Percentiles rank a stretch among this genome's conserved stretches.
phyloP scores from a whole-genome alignment of 768 basidiomycete genomes.

The Hypholoma sublateritium region DNA sequence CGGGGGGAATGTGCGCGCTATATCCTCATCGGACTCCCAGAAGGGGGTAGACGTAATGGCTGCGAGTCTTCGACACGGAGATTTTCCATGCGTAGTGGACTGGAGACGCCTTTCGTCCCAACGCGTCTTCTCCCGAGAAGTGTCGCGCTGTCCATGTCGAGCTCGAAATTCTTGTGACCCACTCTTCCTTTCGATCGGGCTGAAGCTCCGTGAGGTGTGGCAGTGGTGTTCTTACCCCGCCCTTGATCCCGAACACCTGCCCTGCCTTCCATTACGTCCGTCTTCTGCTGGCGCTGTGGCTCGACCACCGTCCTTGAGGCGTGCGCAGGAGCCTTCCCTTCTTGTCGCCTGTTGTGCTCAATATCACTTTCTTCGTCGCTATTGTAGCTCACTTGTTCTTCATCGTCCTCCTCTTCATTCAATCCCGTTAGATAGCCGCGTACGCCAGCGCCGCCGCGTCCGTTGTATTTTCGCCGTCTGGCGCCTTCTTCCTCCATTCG shows the following conservation, averaged over 20 bases:
- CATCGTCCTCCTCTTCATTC: conserved; percentile 91
- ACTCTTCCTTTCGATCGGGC: not conserved
- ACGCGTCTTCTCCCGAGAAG: conserved; percentile 67
- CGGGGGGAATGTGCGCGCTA: not conserved
- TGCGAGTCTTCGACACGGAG: conserved; percentile 16
- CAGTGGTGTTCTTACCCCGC: conserved; percentile 7
- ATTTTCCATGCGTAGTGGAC: conserved; percentile 24
- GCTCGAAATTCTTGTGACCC: conserved; percentile 58
- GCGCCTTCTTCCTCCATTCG: conserved; percentile 99
- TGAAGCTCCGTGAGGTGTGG: not conserved
- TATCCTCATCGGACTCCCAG: conserved; percentile 16
- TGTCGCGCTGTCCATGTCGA: conserved; percentile 86
- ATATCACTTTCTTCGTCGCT: conserved; percentile 48
- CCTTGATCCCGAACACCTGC: conserved; percentile 37
- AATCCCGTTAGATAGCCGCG: conserved; percentile 80
- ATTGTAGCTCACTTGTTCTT: conserved; percentile 35
- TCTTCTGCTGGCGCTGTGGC: conserved; percentile 25
- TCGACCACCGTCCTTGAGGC: not conserved
- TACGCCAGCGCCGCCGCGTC: conserved; percentile 72
- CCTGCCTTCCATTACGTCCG: conserved; percentile 29
- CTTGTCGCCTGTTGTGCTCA: conserved; percentile 25
- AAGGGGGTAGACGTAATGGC: conserved; percentile 1
- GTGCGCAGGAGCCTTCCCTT: not conserved
- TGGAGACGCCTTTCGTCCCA: conserved; percentile 9
- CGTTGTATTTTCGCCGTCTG: conserved; percentile 78